Base-by-base conservation (phyloP, 139 green algal genomes). In the Chlamydomonas sp. region DNA sequence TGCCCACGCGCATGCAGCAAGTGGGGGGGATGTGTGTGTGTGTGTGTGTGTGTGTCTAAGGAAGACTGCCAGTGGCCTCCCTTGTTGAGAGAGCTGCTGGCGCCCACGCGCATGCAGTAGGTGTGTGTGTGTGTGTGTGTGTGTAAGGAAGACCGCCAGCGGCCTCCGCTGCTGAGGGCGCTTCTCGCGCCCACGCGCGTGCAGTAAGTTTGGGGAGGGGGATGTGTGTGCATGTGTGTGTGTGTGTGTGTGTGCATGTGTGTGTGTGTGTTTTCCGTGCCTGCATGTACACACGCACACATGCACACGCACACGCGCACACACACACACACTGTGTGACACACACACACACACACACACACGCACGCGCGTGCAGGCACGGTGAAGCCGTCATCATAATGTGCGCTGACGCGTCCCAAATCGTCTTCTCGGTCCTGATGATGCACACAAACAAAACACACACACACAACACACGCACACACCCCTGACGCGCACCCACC, bases 361-460 rank as follows among this genome's bases (percentile, higher is more conserved):
- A 5, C 39, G 37, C 31, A 62, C 39, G 16, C 69, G 38, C 3
- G 31, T 69, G 59, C 3, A 47, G 43, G 30, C 88, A 97, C 73
- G 90, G 90, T n/a, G n/a, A n/a, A 16, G 92, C 96, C 75, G 81
- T 81, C 5, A 50, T 78, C 22, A 81, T 97, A 24, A 96, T 97
- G 90, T 95, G 83, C 43, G 29, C 78, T 16, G 75, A 73, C 22
- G 80, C 82, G 22, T 70, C 49, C 33, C 85, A 91, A 72, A 83
- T 94, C 37, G 31, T 79, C 1, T 79, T 89, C 65, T 85, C 75
- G 26, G 95, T 88, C 86, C 90, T 95, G 58, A 75, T 89, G 68
- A 80, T 83, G 72, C n/a, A n/a, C n/a, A n/a, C n/a, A n/a, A n/a
- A n/a, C n/a, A n/a, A n/a, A n/a, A n/a, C n/a, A n/a, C n/a, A n/a